These are phyloP conservation scores for Carallia pectinifolia DNA, from an alignment of 345 rosid genomes.

Conservation along the genomic window DNA sequence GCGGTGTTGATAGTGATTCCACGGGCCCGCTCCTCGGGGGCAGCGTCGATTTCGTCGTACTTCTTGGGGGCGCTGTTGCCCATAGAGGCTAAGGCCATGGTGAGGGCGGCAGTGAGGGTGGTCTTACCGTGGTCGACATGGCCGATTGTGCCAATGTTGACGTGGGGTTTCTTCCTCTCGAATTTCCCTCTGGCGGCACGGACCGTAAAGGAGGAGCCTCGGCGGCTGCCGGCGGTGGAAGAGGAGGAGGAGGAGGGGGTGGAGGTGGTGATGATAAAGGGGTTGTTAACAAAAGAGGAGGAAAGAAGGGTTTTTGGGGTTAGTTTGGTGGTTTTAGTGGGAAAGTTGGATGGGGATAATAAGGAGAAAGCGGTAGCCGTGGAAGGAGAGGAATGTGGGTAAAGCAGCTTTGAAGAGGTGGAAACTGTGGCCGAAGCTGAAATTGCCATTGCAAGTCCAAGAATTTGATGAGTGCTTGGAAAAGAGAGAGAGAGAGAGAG, in stretches of 20 bases:
- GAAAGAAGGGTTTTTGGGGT: conserved; percentile 45
- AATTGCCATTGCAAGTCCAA: conserved; percentile 47
- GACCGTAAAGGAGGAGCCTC: conserved; percentile 49
- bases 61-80: conserved; percentile 73
- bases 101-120: conserved; percentile 79
- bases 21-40: conserved; percentile 90
- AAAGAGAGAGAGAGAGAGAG: neutral
- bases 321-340: conserved; percentile 23
- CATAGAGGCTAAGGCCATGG: conserved; percentile 81
- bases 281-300: conserved; percentile 57
- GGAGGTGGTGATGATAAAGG: conserved; percentile 39
- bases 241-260: conserved; percentile 18
- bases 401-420: conserved; percentile 44
- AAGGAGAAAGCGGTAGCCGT: conserved; percentile 37
- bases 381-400: conserved; percentile 28
- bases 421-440: conserved; percentile 47
- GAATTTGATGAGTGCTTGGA: neutral
- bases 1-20: conserved; percentile 95
- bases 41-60: conserved; percentile 93
- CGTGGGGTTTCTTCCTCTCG: conserved; percentile 92
- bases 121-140: conserved; percentile 98
- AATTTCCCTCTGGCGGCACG: conserved; percentile 90
- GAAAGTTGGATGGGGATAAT: conserved; percentile 14
- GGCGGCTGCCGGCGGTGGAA: conserved; percentile 19
- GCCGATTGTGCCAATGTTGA: conserved; percentile 91